A percentile compares a stretch with the other conserved stretches of the same genome.
These are phyloP conservation scores for Penicillium sp. DNA, from an alignment of 2,329 filamentous ascomycete genomes.

Conservation along the genomic window DNA sequence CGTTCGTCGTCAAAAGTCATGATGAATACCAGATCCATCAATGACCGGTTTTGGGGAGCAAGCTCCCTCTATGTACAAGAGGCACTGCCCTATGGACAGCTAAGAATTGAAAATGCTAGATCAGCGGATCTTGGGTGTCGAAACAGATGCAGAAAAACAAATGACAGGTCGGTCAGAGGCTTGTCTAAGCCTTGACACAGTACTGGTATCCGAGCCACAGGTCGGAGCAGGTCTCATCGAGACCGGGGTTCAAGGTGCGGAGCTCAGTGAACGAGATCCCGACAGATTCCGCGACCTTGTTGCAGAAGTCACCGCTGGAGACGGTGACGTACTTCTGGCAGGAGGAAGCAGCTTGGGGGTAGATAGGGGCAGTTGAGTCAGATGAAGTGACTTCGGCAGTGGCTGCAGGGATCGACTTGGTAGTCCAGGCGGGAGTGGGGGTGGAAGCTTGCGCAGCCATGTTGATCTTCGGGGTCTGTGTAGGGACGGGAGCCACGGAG, in stretches of 20 bases:
- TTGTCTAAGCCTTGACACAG: constrained; percentile 24
- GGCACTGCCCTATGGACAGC: constrained; percentile 8
- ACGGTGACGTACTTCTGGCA: constrained; percentile 27
- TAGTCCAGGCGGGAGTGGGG: constrained; percentile 7
- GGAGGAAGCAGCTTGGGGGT: constrained; percentile 25
- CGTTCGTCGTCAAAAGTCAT: constrained; percentile 8
- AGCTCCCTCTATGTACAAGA: constrained; percentile 13
- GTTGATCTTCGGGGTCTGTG: background rate
- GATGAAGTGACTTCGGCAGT: constrained; percentile 6
- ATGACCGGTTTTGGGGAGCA: constrained; percentile 6
- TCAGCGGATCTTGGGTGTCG: background rate
- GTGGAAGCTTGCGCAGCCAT: background rate
- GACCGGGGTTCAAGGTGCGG: constrained; percentile 28
- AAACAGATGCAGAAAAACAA: constrained; percentile 1
- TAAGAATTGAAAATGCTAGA: constrained; percentile 4
- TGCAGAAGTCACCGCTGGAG: constrained; percentile 28
- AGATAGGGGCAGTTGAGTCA: constrained; percentile 16
- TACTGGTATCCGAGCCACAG: constrained; percentile 35
- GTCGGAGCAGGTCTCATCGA: constrained; percentile 31
- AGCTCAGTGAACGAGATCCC: constrained; percentile 24
- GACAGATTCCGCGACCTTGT: constrained; percentile 19
- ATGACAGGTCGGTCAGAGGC: background rate
- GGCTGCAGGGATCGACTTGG: constrained; percentile 6
- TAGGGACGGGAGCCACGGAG: background rate
- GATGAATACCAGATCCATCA: background rate